These are phyloP conservation scores for Neurospora discreta DNA, from an alignment of 495 filamentous ascomycete genomes.

Conservation along the genomic window DNA sequence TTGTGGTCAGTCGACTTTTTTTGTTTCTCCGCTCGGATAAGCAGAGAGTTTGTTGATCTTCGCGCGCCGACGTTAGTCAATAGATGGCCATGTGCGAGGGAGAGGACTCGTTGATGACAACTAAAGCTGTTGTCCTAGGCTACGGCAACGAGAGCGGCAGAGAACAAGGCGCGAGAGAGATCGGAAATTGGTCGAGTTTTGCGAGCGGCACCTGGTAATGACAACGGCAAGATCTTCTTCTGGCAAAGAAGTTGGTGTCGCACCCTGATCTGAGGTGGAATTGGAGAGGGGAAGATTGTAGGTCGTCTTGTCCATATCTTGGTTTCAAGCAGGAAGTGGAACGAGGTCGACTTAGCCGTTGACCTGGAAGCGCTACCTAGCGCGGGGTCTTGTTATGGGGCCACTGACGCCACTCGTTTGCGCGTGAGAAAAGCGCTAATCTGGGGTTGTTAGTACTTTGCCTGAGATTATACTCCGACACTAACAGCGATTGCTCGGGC, in stretches of 20 bases:
- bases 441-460: conserved; percentile 2
- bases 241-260: neutral
- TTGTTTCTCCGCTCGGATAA: neutral
- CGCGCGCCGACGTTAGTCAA: neutral
- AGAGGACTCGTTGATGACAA: neutral
- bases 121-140: neutral
- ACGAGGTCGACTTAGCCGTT: conserved; percentile 4
- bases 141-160: neutral
- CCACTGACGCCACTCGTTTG: conserved; percentile 15
- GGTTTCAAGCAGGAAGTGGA: neutral
- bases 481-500: conserved; percentile 5
- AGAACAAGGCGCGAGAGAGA: neutral
- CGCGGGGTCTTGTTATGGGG: conserved; percentile 15
- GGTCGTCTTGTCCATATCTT: neutral
- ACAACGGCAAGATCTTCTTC: neutral
- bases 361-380: conserved; percentile 15
- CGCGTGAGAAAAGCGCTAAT: neutral
- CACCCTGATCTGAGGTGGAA: neutral
- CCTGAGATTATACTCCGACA: too few relatives aligned
- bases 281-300: neutral
- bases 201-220: neutral
- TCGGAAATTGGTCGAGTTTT: neutral
- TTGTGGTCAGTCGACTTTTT: neutral
- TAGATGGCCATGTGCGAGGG: neutral
- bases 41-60: neutral